Base-by-base conservation (phyloP, 352 stramenopile genomes). In the Phytopythium montanum region DNA sequence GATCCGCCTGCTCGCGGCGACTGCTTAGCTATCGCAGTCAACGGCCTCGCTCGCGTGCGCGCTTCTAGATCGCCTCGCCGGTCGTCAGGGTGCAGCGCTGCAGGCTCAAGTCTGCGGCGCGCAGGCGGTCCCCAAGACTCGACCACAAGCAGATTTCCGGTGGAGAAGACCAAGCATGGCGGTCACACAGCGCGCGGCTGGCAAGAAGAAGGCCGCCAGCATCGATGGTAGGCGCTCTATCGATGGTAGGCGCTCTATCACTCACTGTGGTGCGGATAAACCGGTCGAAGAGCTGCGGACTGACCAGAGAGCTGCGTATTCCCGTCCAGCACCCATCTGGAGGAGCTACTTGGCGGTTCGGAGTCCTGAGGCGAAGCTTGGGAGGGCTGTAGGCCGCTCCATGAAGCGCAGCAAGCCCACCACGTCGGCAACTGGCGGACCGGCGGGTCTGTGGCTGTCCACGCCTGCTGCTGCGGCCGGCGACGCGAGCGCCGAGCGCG, bases 281-380 rank as follows among this genome's bases (percentile, higher is more conserved):
- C n/a, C n/a, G n/a, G n/a, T n/a, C n/a, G n/a, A n/a, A n/a, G n/a
- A n/a, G n/a, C n/a, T n/a, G n/a, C n/a, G n/a, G 31, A 36, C 31
- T 36, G 31, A 36, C 31, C n/a, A n/a, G n/a, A n/a, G n/a, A n/a
- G n/a, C n/a, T 3, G 2, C 31, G 31, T 9, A 14, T 36, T 58
- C 9, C 18, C 36, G 21, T 28, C 21, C 46, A 88, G 81, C 81
- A 23, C 79, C 73, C 25, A 75, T 88, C n/a, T 91, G 81, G 81
- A 87, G 82, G 58, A 70, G 59, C 39, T 91, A 91, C 58, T 54
- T 91, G 42, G 64, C 68, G 45, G 68, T 80, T 14, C 77, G 81
- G 44, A 70, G 53, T 25, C 31, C 25, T 3, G 2, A 38, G 13
- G 1, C 18, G 5, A n/a, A 25, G 16, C 25, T 3, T 23, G 10